Base-by-base conservation (phyloP, 2,329 filamentous ascomycete genomes). In the Ophidiomyces ophidiicola region DNA sequence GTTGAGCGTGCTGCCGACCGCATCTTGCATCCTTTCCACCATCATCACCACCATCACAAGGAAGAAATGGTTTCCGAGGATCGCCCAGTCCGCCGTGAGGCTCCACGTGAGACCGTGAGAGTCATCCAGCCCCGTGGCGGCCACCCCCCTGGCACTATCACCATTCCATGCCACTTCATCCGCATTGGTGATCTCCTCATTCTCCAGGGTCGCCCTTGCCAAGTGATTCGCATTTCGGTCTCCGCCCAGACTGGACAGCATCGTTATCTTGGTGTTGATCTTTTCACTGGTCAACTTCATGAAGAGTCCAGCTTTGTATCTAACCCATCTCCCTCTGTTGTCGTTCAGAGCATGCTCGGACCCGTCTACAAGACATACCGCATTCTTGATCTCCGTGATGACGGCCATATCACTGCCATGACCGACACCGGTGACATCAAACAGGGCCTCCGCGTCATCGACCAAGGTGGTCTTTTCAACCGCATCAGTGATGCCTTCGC, bases 321-420 rank as follows among this genome's bases (percentile, higher is more conserved):
- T 69, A 92, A 93, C 81, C 90, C 90, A 50, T 84, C 82, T 51
- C 88, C 88, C 54, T 94, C 84, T 54, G 90, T 98, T 46, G 78
- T 96, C 49, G 88, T 98, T 58, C 90, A 98, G 81, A 96, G 88
- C 71, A 96, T 98, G 86, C 82, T 93, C 52, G 90, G 88, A 56
- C 90, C 90, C 49, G 79, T 96, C 71, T 94, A 96, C 85, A 96
- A 96, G 85, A 90, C 96, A 76, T 98, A 98, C 81, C 87, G 90
- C 60, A 88, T 98, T 62, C 81, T 98, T 47, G 90, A 98, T 72
- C 81, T 98, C 66, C 80, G 86, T 65, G 83, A 93, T 51, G 87
- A 79, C 56, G 72, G 74, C 58, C 67, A 69, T 53, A 65, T 98
- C 59, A 85, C 92, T 51, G 87, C 87, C 72, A 96, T 98, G 87